Base-by-base conservation (phyloP, 176 grass and related monocot genomes). In the Aechmea fasciata region DNA sequence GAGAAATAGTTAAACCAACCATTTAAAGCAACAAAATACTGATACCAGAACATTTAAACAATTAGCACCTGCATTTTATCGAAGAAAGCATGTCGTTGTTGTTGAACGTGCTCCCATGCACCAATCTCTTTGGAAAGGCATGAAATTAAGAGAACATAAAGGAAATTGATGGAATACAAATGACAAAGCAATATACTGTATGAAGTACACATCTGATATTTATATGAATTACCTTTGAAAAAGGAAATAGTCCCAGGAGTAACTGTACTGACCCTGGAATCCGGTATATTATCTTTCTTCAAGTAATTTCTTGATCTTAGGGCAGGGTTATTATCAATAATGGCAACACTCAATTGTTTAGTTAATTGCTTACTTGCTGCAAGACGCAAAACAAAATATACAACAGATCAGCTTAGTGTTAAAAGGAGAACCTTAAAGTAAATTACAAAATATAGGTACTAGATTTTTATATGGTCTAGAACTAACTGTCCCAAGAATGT, bases 31-130 rank as follows among this genome's bases (percentile, higher is more conserved):
- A 73, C 1, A 65, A 85, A 64, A 62, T 64, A 14, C 41, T 68
- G 33, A 41, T 41, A 41, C 4, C 33, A 41, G 33, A 41, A 41
- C 33, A 41, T 41, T 41, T 41, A 5, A 41, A 17, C 54, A 55
- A 9, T 25, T 63, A 74, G 64, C 70, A 99, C 94, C 89, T 99
- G 94, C 84, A 99, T 99, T 85, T 90, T 83, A 66, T 80, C 75
- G 69, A 99, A 99, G 85, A 93, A 92, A 65, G 89, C 82, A 53
- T 99, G 94, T 63, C 94, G 87, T 85, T 99, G 94, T 25, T 90
- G 75, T 84, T 85, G 77, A 84, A 99, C 75, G 91, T 93, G 82
- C 66, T 99, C 84, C 94, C 89, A 99, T 9, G 89, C 87, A 15
- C 94, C 94, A 80, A 99, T 75, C 41, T 93, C 90, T 99, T 77